Base-by-base conservation (phyloP, 2,329 filamentous ascomycete genomes). In the Parasarocladium wereldwijsianum region DNA sequence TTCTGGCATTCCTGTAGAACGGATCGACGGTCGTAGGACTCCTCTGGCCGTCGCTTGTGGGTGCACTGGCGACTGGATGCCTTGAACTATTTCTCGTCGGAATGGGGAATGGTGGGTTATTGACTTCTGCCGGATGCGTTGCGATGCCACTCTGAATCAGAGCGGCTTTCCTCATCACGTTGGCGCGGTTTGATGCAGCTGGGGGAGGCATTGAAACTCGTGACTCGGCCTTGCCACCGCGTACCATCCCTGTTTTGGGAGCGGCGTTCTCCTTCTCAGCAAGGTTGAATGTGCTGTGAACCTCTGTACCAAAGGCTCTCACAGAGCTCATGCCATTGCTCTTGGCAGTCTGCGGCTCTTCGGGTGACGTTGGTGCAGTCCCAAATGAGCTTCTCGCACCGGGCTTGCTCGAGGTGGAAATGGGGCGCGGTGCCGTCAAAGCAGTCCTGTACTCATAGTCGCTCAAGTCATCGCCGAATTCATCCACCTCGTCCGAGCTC, bases 61-160 rank as follows among this genome's bases (percentile, higher is more conserved):
- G 62, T 3, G 62, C 60, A 47, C 80, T 85, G 29, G 67, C 60
- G 1, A 73, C 69, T 14, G 76, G 66, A 43, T 78, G 76, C 35
- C 85, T 73, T 5, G 86, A 98, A 52, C 87, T 96, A 17, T 83
- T 81, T 33, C 90, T 67, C 3, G 76, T 77, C 0, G 90, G 90
- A 6, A 98, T 93, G 0, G 90, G 86, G 58, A 93, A 94, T 1
- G 90, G 90, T 17, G 90, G 86, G 31, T 71, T 63, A 17, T 51
- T 57, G 32, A 58, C 36, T 36, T 73, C 83, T 29, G 60, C 64
- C 31, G 72, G 53, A 39, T 87, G 81, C 8, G 72, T 74, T 16
- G 69, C 70, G 31, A 83, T 76, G 12, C 82, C 79, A 45, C 66
- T 87, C 37, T 84, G 78, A 31, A 87, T 85, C 63, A 90, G 70